These are phyloP conservation scores for Mycosphaerella arachidis DNA, from an alignment of 2,329 filamentous ascomycete species.

Conservation along the genomic window DNA sequence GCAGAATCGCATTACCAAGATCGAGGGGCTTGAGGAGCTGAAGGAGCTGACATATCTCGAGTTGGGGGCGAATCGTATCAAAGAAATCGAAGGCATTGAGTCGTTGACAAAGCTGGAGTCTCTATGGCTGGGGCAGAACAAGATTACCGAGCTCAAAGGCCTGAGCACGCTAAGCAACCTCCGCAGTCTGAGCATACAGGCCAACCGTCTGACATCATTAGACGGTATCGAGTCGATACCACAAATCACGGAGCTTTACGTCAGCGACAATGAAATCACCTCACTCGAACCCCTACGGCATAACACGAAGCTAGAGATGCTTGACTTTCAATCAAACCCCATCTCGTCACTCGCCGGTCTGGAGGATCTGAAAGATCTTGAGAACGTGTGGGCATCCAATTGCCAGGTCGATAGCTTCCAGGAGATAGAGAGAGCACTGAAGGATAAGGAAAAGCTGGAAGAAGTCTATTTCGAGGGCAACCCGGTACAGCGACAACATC, in stretches of 20 bases:
- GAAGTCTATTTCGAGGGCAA: constrained; percentile 98
- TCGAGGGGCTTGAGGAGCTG: constrained; percentile 77
- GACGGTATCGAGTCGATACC: constrained; percentile 68
- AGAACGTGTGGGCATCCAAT: constrained; percentile 93
- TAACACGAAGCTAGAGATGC: constrained; percentile 59
- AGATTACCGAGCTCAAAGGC: constrained; percentile 78
- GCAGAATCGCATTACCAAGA: constrained; percentile 85
- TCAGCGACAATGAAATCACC: constrained; percentile 88
- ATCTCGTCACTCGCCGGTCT: constrained; percentile 71
- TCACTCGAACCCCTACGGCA: constrained; percentile 63
- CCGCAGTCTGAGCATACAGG: constrained; percentile 87
- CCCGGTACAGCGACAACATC: constrained; percentile 71
- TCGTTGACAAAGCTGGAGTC: constrained; percentile 73
- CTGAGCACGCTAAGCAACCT: constrained; percentile 72
- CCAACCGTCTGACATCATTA: constrained; percentile 81
- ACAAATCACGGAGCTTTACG: constrained; percentile 85
- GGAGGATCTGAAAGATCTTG: constrained; percentile 62
- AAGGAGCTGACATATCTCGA: constrained; percentile 76
- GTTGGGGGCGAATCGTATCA: constrained; percentile 85
- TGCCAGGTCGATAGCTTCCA: constrained; percentile 75
- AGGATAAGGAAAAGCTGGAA: constrained; percentile 71
- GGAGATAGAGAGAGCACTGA: constrained; percentile 74
- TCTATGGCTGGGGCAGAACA: constrained; percentile 94
- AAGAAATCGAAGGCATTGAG: constrained; percentile 82
- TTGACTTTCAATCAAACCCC: constrained; percentile 88